A percentile compares a stretch with the other conserved stretches of the same genome.
Evolutionary conservation across 1,284 basidiomycete genomes (phyloP).

Genomic region (Veloboletus limbatus): DNA sequence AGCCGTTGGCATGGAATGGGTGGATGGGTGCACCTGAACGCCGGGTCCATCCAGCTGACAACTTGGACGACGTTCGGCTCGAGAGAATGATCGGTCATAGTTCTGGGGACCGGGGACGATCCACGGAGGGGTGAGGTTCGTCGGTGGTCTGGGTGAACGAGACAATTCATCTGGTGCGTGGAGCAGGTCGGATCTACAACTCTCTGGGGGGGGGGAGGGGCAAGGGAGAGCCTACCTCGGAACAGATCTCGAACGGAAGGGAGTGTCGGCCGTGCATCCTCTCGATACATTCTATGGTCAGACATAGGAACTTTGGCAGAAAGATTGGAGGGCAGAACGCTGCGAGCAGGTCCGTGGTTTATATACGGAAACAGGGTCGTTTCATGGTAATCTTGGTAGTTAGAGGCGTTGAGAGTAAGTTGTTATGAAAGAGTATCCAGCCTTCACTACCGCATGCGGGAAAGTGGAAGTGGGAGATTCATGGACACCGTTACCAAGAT

Average conservation of each 20-base stretch:
- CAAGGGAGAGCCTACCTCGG: conserved; percentile 45
- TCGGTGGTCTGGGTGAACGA: conserved; percentile 34
- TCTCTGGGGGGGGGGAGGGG: background rate
- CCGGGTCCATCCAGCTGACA: conserved; percentile 30
- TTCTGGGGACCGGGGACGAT: conserved; percentile 35
- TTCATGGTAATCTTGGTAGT: conserved; percentile 26
- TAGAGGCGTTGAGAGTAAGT: conserved; percentile 11
- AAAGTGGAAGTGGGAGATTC: conserved; percentile 20
- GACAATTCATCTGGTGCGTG: conserved; percentile 46
- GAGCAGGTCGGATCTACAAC: conserved; percentile 9
- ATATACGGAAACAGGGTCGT: conserved; percentile 26
- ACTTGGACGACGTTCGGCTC: conserved; percentile 27
- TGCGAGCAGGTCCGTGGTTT: conserved; percentile 17
- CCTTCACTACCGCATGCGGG: conserved; percentile 23
- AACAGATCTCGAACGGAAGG: conserved; percentile 74
- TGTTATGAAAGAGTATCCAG: conserved; percentile 30
- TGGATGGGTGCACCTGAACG: conserved; percentile 24
- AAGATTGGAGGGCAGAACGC: conserved; percentile 7
- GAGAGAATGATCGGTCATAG: conserved; percentile 25
- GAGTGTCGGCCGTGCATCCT: conserved; percentile 56
- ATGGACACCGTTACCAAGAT: conserved; percentile 31
- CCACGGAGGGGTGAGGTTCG: conserved; percentile 40
- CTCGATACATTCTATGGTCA: conserved; percentile 39
- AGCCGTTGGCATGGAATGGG: conserved; percentile 2
- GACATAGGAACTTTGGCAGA: conserved; percentile 36